Conservation (phyloP, 2,329 filamentous ascomycete species). For the Colletotrichum musicola region DNA sequence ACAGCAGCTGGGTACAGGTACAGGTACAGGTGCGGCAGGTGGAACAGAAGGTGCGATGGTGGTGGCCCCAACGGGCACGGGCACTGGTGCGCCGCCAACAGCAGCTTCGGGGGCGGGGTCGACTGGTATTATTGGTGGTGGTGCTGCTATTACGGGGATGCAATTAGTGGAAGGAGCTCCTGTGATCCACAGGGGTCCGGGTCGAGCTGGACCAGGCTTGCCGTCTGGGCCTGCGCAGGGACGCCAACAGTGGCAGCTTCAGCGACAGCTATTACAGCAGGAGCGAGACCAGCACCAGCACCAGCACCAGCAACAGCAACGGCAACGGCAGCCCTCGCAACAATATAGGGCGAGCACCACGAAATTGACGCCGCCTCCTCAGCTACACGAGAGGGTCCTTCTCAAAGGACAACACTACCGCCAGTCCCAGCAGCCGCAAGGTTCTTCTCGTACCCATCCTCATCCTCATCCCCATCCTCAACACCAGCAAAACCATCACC, state of each 20-base stretch:
- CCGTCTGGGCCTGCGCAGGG: neutral
- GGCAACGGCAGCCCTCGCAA: neutral
- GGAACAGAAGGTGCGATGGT: neutral
- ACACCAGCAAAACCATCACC: neutral
- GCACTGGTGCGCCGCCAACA: neutral
- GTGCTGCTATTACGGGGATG: conserved; percentile 15
- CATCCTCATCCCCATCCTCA: neutral
- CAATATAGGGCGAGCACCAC: neutral
- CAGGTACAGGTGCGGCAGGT: neutral
- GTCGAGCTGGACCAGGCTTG: neutral
- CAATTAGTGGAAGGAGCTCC: conserved; percentile 30
- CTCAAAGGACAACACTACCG: conserved; percentile 19
- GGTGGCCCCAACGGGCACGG: too few relatives aligned
- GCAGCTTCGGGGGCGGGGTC: conserved; percentile 19
- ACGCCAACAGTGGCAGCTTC: neutral
- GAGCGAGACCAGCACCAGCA: neutral
- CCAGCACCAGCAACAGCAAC: neutral
- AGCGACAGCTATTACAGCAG: too few relatives aligned
- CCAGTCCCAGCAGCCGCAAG: neutral
- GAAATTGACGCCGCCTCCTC: conserved; percentile 36
- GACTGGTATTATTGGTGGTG: neutral
- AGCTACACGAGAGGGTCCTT: conserved; percentile 31
- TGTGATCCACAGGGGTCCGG: conserved; percentile 14
- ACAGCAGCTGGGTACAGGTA: neutral
- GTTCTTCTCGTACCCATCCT: neutral